Evolutionary conservation across 805 yeast genomes (phyloP).

Genomic region (Candida corydali): DNA sequence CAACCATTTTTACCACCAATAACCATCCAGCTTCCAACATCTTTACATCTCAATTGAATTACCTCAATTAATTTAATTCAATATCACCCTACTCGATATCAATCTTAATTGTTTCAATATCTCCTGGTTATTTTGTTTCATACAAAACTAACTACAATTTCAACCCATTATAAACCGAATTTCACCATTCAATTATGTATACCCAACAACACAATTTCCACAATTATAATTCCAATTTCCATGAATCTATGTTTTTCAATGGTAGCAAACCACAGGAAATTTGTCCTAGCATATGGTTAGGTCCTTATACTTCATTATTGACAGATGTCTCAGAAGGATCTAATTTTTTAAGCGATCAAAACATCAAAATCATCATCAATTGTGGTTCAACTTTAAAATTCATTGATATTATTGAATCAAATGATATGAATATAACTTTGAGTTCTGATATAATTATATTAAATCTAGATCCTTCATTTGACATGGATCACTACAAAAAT

Average conservation of each 20-base stretch:
- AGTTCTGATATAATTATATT: constrained; percentile 36
- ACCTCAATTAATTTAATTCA: too few species aligned
- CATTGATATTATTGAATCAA: constrained; percentile 19
- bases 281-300: constrained; percentile 28
- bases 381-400: constrained; percentile 32
- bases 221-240: constrained; percentile 3
- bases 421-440: constrained; percentile 15
- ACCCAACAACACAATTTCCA: constrained; percentile 5
- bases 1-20: too few species aligned
- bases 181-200: too few species aligned
- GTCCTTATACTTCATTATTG: constrained; percentile 14
- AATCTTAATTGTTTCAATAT: too few species aligned
- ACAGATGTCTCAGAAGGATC: constrained; percentile 6
- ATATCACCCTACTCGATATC: too few species aligned
- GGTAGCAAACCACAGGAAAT: constrained; percentile 17
- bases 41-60: too few species aligned
- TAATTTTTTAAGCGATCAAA: constrained; percentile 16
- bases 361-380: constrained; percentile 36
- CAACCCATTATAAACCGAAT: too few species aligned
- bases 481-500: constrained; percentile 17
- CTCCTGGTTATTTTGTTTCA: too few species aligned
- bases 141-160: too few species aligned
- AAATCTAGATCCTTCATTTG: constrained; percentile 33
- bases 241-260: constrained; percentile 11
- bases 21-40: too few species aligned